Percentiles rank a stretch among this genome's conserved stretches.
Conservation (phyloP, 345 rosid genomes). For the Murraya paniculata region DNA sequence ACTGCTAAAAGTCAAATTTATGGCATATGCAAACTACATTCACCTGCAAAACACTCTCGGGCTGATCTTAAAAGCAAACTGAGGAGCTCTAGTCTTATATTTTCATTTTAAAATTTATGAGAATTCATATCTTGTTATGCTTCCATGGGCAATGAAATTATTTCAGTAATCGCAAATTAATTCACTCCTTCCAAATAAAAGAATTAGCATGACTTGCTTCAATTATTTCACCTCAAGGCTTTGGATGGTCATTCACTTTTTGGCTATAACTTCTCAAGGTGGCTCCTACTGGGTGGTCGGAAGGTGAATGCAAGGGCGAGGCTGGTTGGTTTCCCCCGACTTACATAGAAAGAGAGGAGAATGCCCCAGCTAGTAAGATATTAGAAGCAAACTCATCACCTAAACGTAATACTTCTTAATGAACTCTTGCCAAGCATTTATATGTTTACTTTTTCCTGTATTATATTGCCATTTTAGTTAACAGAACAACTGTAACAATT, state of each 20-base stretch:
- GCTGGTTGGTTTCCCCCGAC: slow-evolving; percentile 96
- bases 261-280: slow-evolving; percentile 39
- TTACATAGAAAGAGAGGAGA: slow-evolving; percentile 62
- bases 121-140: background rate
- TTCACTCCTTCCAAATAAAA: background rate
- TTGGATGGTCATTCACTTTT: background rate
- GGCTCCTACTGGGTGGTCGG: slow-evolving; percentile 91
- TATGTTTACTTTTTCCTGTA: background rate
- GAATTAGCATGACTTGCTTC: no score
- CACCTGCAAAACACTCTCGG: no score
- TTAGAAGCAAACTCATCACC: slow-evolving; percentile 34
- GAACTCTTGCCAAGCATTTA: background rate
- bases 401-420: background rate
- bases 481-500: background rate
- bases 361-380: slow-evolving; percentile 55
- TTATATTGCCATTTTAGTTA: background rate
- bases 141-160: background rate
- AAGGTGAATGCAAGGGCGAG: slow-evolving; percentile 87
- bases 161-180: background rate
- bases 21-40: no score
- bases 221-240: background rate
- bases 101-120: no score
- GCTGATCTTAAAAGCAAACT: no score
- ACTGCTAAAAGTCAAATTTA: no score
- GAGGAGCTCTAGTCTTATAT: no score